A percentile compares a stretch with the other conserved stretches of the same genome.
Conservation (phyloP, 768 basidiomycete genomes). For the Hypsizygus marmoreus region DNA sequence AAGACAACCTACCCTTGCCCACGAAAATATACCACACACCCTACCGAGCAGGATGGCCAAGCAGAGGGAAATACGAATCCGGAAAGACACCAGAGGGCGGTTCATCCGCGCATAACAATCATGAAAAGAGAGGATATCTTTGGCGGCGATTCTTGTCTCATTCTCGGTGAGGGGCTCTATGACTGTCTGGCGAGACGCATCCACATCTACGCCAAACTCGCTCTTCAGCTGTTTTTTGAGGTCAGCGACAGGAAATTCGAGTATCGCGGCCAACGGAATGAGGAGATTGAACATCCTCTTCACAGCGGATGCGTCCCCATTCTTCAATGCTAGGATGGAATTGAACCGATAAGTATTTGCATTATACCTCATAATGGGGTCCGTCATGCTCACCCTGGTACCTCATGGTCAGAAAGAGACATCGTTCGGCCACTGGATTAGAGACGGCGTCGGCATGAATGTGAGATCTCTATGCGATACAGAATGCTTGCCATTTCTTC, state of each 20-base stretch:
- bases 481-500: neutral
- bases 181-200: neutral
- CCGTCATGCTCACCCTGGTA: neutral
- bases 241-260: neutral
- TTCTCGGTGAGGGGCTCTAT: neutral
- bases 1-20: too few species aligned
- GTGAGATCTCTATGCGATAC: too few species aligned
- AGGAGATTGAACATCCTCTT: slow-evolving; percentile 5
- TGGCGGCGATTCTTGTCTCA: too few species aligned
- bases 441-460: too few species aligned
- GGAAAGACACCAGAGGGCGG: too few species aligned
- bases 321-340: slow-evolving; percentile 2
- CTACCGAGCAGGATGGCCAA: too few species aligned
- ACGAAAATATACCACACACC: too few species aligned
- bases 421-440: neutral
- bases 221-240: slow-evolving; percentile 5
- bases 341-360: neutral
- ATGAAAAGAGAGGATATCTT: too few species aligned
- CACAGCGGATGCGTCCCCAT: slow-evolving; percentile 5
- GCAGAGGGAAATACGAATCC: too few species aligned
- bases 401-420: slow-evolving; percentile 6
- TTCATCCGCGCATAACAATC: too few species aligned
- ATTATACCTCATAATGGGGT: neutral
- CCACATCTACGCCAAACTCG: slow-evolving; percentile 5
- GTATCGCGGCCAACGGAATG: neutral